Evolutionary conservation across 306 rosid genomes (phyloP).

Genomic region (Begonia loranthoides): DNA sequence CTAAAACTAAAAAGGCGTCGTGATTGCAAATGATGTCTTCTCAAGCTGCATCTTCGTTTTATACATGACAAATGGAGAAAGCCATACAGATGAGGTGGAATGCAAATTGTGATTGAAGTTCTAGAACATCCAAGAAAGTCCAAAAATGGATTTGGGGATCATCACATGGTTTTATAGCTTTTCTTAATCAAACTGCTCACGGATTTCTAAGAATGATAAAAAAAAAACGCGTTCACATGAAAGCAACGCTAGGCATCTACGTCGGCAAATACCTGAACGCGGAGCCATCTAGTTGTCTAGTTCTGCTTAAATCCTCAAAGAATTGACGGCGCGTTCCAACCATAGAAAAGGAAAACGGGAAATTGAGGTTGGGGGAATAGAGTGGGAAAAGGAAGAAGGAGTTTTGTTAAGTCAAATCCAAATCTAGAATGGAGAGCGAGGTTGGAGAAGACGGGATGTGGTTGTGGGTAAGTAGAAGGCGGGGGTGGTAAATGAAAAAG

Average conservation of each 20-base stretch:
- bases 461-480: too few species aligned
- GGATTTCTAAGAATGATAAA: constrained; percentile 1
- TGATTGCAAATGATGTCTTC: too few species aligned
- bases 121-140: not conserved
- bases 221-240: not conserved
- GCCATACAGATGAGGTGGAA: not conserved
- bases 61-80: not conserved
- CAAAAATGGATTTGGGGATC: constrained; percentile 1
- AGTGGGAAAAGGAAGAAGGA: too few species aligned
- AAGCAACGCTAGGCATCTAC: not conserved
- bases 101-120: not conserved
- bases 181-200: not conserved
- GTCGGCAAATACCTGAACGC: constrained; percentile 17
- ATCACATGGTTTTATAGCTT: constrained; percentile 4
- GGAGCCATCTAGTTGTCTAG: constrained; percentile 7
- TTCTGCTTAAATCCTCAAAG: constrained; percentile 3
- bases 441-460: too few species aligned
- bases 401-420: too few species aligned
- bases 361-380: not conserved
- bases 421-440: too few species aligned
- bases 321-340: not conserved
- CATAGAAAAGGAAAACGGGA: not conserved
- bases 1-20: too few species aligned
- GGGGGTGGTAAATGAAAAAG: too few species aligned
- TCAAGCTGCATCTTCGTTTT: too few species aligned